Evolutionary conservation across 2,329 filamentous ascomycete species (phyloP).

Genomic region (Fusarium sp.): DNA sequence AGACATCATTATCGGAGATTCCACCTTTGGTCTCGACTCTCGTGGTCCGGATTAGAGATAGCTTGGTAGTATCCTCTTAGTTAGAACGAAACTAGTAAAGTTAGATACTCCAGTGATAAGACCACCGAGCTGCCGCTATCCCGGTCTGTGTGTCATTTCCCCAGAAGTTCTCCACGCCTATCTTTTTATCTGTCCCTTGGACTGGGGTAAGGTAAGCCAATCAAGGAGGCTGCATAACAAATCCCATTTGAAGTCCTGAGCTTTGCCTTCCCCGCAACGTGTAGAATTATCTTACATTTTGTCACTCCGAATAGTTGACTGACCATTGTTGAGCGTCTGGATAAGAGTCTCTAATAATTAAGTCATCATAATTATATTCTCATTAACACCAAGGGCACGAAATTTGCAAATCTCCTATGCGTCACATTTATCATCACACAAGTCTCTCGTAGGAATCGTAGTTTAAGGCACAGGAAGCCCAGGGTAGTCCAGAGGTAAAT

Average conservation of each 20-base stretch:
- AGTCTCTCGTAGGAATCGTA: background rate
- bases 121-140: background rate
- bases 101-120: background rate
- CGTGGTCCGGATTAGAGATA: background rate
- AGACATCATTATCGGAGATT: background rate
- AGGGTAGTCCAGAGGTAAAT: background rate
- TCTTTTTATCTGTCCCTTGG: background rate
- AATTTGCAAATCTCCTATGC: too few species aligned
- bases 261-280: conserved; percentile 4
- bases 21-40: background rate
- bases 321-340: background rate
- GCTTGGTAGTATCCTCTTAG: too few species aligned
- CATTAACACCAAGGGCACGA: fast-evolving
- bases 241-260: too few species aligned
- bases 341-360: background rate
- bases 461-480: background rate
- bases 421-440: background rate
- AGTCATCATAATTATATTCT: background rate
- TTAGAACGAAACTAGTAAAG: too few species aligned
- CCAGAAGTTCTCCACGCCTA: background rate
- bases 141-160: background rate
- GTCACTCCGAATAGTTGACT: background rate
- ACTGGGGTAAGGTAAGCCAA: background rate
- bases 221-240: too few species aligned
- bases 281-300: background rate